Evolutionary conservation across 2,329 filamentous ascomycete genomes (phyloP).

Genomic region (Verticillium tricorpus): DNA sequence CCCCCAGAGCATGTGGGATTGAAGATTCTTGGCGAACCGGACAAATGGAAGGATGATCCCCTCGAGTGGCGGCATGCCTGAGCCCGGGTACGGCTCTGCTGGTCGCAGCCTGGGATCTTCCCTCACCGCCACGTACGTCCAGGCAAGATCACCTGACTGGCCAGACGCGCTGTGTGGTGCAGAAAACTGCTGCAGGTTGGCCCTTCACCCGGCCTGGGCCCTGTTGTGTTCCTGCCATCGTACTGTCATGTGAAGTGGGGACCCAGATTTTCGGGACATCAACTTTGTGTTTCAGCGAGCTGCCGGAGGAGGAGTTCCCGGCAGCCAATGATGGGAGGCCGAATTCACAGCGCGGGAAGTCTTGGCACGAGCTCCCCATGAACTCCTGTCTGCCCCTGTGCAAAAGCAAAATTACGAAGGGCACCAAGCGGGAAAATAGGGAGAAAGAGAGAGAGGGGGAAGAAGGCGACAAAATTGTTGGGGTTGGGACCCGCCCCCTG

Average conservation of each 20-base stretch:
- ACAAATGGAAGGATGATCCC: neutral
- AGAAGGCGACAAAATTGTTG: neutral
- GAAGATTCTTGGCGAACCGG: neutral
- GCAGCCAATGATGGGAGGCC: neutral
- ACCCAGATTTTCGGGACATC: neutral
- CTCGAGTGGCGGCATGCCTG: neutral
- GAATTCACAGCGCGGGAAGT: neutral
- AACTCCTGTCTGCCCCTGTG: neutral
- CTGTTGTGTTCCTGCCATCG: neutral
- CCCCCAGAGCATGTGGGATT: neutral
- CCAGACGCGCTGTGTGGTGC: neutral
- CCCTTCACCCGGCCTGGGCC: neutral
- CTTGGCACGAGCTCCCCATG: neutral
- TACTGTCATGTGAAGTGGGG: neutral
- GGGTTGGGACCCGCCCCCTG: neutral
- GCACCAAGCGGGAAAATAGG: neutral
- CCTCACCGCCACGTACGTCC: neutral
- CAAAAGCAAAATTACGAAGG: neutral
- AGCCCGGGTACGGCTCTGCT: neutral
- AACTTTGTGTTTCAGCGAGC: neutral
- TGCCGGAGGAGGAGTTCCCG: neutral
- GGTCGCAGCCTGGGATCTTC: neutral
- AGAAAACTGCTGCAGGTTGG: neutral
- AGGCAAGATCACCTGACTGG: neutral
- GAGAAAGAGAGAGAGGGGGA: slow-evolving; percentile 3